A percentile compares a stretch with the other conserved stretches of the same genome.
These are phyloP conservation scores for Pseudonectria foliicola DNA, from an alignment of 2,329 filamentous ascomycete genomes.

Conservation along the genomic window DNA sequence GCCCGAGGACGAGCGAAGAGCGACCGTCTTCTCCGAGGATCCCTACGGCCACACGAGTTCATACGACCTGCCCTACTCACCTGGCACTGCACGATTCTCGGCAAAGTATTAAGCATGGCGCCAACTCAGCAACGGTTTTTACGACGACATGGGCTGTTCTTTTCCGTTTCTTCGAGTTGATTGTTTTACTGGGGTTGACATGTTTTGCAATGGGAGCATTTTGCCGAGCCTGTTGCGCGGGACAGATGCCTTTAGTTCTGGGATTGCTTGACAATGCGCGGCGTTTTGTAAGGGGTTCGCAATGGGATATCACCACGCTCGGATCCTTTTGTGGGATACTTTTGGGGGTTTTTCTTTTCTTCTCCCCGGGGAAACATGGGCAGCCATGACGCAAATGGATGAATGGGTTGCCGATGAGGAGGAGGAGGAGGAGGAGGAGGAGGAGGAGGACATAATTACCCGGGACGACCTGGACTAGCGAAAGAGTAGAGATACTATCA, in stretches of 20 bases:
- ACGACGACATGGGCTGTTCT: constrained; percentile 10
- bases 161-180: constrained; percentile 10
- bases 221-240: not conserved
- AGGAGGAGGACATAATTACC: constrained; percentile 4
- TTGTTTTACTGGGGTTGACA: constrained; percentile 4
- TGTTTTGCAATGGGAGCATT: constrained; percentile 6
- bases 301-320: too few relatives aligned
- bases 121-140: constrained; percentile 4
- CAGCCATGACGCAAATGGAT: constrained; percentile 6
- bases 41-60: constrained; percentile 51
- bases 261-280: constrained; percentile 14
- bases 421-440: constrained; percentile 2
- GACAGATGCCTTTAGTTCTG: constrained; percentile 4
- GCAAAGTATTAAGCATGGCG: constrained; percentile 34
- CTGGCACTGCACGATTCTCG: constrained; percentile 36
- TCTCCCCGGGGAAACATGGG: too few relatives aligned
- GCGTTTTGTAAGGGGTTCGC: constrained; percentile 13
- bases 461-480: too few relatives aligned
- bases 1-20: constrained; percentile 70
- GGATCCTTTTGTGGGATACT: too few relatives aligned
- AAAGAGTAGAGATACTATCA: too few relatives aligned
- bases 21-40: constrained; percentile 65
- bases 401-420: constrained; percentile 3
- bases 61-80: constrained; percentile 47
- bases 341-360: too few relatives aligned